phyloP scores from a whole-genome alignment of 805 yeast species.

The Monosporozyma aerobia region DNA sequence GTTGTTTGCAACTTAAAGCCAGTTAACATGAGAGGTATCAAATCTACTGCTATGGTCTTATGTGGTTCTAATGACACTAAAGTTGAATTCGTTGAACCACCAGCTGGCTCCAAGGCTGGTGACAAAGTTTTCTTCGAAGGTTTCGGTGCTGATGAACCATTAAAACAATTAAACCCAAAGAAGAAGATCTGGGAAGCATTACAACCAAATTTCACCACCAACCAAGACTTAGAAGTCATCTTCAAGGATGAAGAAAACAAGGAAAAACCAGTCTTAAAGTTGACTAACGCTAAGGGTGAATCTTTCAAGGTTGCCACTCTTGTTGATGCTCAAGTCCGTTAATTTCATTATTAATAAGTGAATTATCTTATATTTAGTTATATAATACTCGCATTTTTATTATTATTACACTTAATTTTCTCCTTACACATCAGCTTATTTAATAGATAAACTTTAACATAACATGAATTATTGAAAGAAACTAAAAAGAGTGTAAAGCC shows the following conservation, averaged over 20 bases:
- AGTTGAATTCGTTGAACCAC: slow-evolving; percentile 93
- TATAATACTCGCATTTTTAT: neutral
- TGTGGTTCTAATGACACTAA: slow-evolving; percentile 71
- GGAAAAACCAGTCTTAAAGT: slow-evolving; percentile 57
- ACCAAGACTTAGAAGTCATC: slow-evolving; percentile 63
- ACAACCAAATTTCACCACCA: slow-evolving; percentile 86
- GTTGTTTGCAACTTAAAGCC: slow-evolving; percentile 95
- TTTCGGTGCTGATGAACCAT: slow-evolving; percentile 72
- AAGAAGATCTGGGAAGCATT: slow-evolving; percentile 95
- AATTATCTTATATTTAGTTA: neutral
- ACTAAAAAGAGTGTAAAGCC: too few species aligned
- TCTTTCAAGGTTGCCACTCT: slow-evolving; percentile 64
- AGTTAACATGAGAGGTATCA: slow-evolving; percentile 95
- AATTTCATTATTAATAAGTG: slow-evolving; percentile 12
- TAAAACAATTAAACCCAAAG: slow-evolving; percentile 90
- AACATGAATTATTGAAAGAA: neutral
- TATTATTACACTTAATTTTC: neutral
- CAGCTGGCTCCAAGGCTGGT: slow-evolving; percentile 87
- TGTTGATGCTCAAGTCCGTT: slow-evolving; percentile 73
- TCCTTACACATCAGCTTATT: neutral
- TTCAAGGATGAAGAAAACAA: slow-evolving; percentile 58
- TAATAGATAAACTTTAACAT: neutral
- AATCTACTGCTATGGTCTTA: slow-evolving; percentile 92
- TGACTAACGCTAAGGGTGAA: slow-evolving; percentile 76
- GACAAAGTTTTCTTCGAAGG: slow-evolving; percentile 94